Evolutionary conservation across 495 filamentous ascomycete species (phyloP).

Genomic region (Terfezia boudieri): DNA sequence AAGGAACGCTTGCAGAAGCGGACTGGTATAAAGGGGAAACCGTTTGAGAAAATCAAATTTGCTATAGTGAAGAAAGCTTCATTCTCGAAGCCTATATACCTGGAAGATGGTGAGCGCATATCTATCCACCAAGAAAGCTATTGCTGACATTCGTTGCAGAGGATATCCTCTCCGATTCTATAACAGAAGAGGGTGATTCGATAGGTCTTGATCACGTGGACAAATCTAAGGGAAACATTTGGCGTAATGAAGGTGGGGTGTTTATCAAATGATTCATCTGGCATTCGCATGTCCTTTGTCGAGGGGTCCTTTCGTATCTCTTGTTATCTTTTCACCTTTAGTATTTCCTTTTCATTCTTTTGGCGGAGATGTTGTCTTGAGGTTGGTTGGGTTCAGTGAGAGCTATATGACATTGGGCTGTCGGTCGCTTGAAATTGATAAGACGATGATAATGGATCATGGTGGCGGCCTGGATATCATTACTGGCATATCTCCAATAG

Average conservation of each 20-base stretch:
- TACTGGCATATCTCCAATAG: too few species aligned
- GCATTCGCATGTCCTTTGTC: background rate
- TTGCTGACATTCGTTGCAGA: slow-evolving; percentile 28
- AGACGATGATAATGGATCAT: too few species aligned
- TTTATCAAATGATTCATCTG: background rate
- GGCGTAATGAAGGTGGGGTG: slow-evolving; percentile 23
- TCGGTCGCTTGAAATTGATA: too few species aligned
- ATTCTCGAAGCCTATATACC: slow-evolving; percentile 56
- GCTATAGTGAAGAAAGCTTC: slow-evolving; percentile 45
- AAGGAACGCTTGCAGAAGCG: slow-evolving; percentile 74
- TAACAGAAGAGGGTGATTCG: slow-evolving; percentile 41
- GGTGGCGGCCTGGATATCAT: too few species aligned
- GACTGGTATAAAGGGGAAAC: slow-evolving; percentile 88
- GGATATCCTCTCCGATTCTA: slow-evolving; percentile 57
- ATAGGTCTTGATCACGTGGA: slow-evolving; percentile 84
- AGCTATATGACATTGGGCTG: too few species aligned
- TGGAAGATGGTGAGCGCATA: slow-evolving; percentile 55
- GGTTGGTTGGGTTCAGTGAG: too few species aligned
- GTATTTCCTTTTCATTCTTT: background rate
- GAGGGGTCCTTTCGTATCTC: background rate
- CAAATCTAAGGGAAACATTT: slow-evolving; percentile 28
- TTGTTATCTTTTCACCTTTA: background rate
- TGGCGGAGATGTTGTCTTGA: background rate
- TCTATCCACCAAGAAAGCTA: background rate
- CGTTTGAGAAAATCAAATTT: slow-evolving; percentile 97